phyloP scores from a whole-genome alignment of 2,329 filamentous ascomycete species.

The Xylaria arbuscula region DNA sequence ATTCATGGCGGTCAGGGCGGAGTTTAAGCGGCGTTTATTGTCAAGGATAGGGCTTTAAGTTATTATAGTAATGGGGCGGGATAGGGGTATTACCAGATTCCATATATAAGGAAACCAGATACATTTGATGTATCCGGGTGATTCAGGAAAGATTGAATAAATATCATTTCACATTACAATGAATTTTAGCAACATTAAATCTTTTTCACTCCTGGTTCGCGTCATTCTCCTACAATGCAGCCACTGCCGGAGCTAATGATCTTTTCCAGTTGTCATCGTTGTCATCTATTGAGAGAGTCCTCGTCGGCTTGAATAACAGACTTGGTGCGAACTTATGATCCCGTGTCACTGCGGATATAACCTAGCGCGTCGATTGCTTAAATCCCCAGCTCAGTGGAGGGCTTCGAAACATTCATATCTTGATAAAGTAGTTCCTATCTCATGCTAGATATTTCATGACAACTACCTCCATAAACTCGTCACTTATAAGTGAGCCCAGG shows the following conservation, averaged over 20 bases:
- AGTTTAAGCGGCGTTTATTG: conserved; percentile 5
- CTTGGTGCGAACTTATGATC: no score
- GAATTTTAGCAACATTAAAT: background rate
- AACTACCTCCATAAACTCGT: background rate
- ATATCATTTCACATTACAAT: no score
- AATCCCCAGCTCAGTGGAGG: background rate
- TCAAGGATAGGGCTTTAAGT: conserved; percentile 6
- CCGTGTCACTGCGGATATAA: background rate
- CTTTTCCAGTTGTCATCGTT: no score
- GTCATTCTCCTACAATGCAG: no score
- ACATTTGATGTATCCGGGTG: no score
- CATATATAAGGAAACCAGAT: no score
- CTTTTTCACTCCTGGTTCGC: background rate
- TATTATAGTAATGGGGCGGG: background rate
- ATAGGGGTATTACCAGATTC: background rate
- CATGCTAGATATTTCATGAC: background rate
- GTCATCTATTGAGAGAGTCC: no score
- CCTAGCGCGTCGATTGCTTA: background rate
- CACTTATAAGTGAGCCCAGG: no score
- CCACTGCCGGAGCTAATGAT: no score
- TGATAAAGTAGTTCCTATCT: background rate
- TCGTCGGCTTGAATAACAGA: no score
- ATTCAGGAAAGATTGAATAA: no score
- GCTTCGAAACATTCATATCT: background rate
- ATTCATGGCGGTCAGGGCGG: conserved; percentile 7